Conservation (phyloP, 2,329 filamentous ascomycete species). For the Nectriaceae sp. region DNA sequence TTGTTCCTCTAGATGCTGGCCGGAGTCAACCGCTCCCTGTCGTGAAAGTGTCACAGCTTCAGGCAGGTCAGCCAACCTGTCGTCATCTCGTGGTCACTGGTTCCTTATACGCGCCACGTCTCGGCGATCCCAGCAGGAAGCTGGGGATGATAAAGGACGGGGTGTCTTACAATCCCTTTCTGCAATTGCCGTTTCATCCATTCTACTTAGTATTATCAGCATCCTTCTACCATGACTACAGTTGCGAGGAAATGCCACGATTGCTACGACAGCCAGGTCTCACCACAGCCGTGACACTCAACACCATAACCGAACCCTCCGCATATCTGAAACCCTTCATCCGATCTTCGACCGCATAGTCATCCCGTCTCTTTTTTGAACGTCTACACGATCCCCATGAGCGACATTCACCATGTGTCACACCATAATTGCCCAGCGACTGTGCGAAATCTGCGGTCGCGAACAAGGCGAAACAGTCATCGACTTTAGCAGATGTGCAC, state of each 20-base stretch:
- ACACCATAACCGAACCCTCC: not conserved
- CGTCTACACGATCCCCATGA: not conserved
- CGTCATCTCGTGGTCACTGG: not conserved
- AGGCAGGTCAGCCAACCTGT: not conserved
- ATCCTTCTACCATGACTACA: not conserved
- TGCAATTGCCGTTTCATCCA: not conserved
- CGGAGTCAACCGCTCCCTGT: not conserved
- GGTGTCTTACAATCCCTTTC: too few relatives aligned
- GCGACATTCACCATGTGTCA: slow-evolving; percentile 29
- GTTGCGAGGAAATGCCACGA: not conserved
- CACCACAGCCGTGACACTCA: not conserved
- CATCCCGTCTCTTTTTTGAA: not conserved
- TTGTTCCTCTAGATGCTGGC: not conserved
- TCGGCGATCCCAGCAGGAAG: not conserved
- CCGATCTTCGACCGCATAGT: not conserved
- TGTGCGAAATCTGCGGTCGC: slow-evolving; percentile 29
- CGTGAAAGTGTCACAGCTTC: not conserved
- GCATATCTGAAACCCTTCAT: not conserved
- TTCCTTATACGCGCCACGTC: not conserved
- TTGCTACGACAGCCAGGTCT: not conserved
- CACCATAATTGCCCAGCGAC: slow-evolving; percentile 31
- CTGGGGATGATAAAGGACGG: too few relatives aligned
- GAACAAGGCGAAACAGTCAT: slow-evolving; percentile 32
- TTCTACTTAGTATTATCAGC: not conserved
- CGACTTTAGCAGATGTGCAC: slow-evolving; percentile 31